Conservation (phyloP, 345 rosid genomes). For the Viola odorata region DNA sequence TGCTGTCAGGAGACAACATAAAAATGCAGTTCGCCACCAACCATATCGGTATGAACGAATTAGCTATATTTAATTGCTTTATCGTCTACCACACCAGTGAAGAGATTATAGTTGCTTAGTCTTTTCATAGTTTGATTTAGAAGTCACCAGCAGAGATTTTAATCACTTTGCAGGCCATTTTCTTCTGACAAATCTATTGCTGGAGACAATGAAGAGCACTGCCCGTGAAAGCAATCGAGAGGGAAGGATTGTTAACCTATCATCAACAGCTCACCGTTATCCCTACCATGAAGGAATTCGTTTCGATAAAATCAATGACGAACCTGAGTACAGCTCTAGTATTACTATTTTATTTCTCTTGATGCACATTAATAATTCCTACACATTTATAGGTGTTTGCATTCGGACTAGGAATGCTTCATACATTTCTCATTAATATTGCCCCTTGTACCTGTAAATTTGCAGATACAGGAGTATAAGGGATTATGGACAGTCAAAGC, state of each 20-base stretch:
- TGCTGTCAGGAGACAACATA: slow-evolving; percentile 28
- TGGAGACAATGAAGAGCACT: slow-evolving; percentile 46
- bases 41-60: slow-evolving; percentile 17
- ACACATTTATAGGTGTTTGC: neutral
- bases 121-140: neutral
- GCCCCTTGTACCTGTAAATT: neutral
- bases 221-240: slow-evolving; percentile 31
- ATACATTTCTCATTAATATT: neutral
- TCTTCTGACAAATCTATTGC: slow-evolving; percentile 41
- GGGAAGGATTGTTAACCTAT: slow-evolving; percentile 43
- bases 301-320: slow-evolving; percentile 36
- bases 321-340: slow-evolving; percentile 25
- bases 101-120: neutral
- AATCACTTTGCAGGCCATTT: slow-evolving; percentile 39
- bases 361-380: neutral
- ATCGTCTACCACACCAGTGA: neutral
- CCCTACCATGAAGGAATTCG: slow-evolving; percentile 40
- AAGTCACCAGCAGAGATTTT: neutral
- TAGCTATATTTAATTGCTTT: neutral
- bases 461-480: slow-evolving; percentile 38
- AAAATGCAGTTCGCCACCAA: slow-evolving; percentile 31
- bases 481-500: slow-evolving; percentile 39
- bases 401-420: neutral
- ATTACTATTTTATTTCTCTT: neutral
- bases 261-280: slow-evolving; percentile 33